Conservation (phyloP, 768 basidiomycete genomes). For the Steccherinum ochraceum region DNA sequence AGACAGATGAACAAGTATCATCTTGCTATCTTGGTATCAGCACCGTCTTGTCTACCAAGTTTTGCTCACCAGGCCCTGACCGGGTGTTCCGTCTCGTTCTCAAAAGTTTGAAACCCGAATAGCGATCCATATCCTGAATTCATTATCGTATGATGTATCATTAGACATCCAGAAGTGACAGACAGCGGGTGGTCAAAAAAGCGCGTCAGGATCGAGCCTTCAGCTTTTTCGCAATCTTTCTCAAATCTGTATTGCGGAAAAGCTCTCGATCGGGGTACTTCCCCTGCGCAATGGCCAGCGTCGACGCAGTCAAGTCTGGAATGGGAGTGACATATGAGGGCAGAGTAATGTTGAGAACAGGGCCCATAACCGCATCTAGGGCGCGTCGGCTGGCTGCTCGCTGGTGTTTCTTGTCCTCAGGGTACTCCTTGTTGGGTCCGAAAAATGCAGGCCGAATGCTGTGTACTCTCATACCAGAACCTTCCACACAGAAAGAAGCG, state of each 20-base stretch:
- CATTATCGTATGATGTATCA: too few relatives aligned
- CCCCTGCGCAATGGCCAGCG: conserved; percentile 40
- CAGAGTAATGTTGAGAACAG: conserved; percentile 12
- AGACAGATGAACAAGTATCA: too few relatives aligned
- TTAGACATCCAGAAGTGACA: too few relatives aligned
- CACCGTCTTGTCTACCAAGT: too few relatives aligned
- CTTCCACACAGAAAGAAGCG: conserved; percentile 14
- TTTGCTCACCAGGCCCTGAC: too few relatives aligned
- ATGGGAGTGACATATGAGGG: conserved; percentile 17
- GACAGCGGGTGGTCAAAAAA: too few relatives aligned
- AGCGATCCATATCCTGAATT: too few relatives aligned
- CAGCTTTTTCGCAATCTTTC: conserved; percentile 11
- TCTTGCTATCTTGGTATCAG: too few relatives aligned
- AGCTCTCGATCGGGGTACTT: conserved; percentile 38
- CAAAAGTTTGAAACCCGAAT: too few relatives aligned
- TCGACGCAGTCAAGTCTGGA: conserved; percentile 33
- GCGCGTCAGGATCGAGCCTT: background rate
- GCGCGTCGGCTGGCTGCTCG: conserved; percentile 9
- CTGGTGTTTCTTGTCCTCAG: conserved; percentile 21
- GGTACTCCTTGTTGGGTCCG: conserved; percentile 24
- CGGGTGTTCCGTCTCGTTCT: too few relatives aligned
- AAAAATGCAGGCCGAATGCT: conserved; percentile 30
- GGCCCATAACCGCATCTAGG: conserved; percentile 12
- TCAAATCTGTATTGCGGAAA: conserved; percentile 20
- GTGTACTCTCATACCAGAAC: conserved; percentile 19